Base-by-base conservation (phyloP, 2,329 filamentous ascomycete genomes). In the Neophaeococcomyces mojaviensis region DNA sequence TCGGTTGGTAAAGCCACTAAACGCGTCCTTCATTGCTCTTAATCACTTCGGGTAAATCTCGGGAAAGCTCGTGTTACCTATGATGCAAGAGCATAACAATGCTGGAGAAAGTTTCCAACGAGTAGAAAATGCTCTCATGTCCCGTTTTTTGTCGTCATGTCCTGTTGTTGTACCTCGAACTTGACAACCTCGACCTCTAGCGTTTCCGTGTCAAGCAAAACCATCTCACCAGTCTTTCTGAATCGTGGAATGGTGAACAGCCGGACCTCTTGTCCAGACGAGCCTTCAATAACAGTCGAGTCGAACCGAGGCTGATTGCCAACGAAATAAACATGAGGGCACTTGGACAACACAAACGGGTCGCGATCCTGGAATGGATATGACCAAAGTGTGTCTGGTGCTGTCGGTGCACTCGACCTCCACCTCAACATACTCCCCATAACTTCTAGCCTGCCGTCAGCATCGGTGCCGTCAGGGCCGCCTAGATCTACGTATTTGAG, bases 291-390 rank as follows among this genome's bases (percentile, higher is more conserved):
- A 1, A 83, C 64, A 24, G 75, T 78, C 2, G 84, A 89, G 42
- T 79, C 81, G 63, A 94, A 94, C 43, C 73, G 72, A 2, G 87
- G 82, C 64, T 95, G 88, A 57, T 85, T 88, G 13, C 89, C 89
- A 1, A 86, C 84, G 62, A 98, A 87, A 68, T 88, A 97, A 26
- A 98, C 72, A 59, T 98, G 90, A 2, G 92, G 92, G 52, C 87
- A 94, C 15, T 81, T 71, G 52, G 82, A 79, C 58, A 98, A 74
- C 35, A 97, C 84, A 60, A 97, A 94, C 1, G 87, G 88, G 60
- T 98, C 94, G 40, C 88, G 78, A 15, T 92, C 86, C 65, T 97
- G 89, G 66, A 95, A 98, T 0, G 92, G 92, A 61, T 97, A 98
- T 60, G 86, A 89, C 86, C 87, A 87, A 89, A 98, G 63, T 0